Base-by-base conservation (phyloP, 441 rosid species). In the Theobroma grandiflorum region DNA sequence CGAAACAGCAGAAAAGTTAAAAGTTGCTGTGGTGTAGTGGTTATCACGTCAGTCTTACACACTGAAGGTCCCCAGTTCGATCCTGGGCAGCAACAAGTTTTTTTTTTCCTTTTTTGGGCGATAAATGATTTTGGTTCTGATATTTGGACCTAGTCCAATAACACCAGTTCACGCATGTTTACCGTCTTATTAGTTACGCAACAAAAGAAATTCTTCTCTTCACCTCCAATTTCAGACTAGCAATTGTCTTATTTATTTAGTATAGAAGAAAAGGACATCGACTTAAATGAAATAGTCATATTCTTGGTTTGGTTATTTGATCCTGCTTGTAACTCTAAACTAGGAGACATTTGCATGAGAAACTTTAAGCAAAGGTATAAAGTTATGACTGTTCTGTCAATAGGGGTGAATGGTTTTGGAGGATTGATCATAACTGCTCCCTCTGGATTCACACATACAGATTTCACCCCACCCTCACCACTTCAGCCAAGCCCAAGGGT, bases 21-120 rank as follows among this genome's bases (percentile, higher is more conserved):
- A n/a, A n/a, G 88, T 82, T 82, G 81, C 84, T 67, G 81, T 79
- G 85, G 86, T 75, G 82, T 83, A 82, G 88, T 78, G 82, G 85
- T 82, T 79, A 82, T 84, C 82, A 86, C 81, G 83, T 81, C 79
- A 83, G 82, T 81, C 80, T 81, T 85, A 79, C 86, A 79, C 83
- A 74, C 78, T 80, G 75, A 86, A 79, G 82, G 86, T 79, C 83
- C 80, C 85, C 81, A 81, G 82, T 79, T 79, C 80, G 88, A 82
- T 79, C 82, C 85, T 79, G 85, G 81, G 85, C 89, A 78, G 85
- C 82, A 84, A 80, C 89, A 81, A 0, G 0, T 18, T 0, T 20
- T 15, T 61, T 61, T 45, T 4, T 40, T 55, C 11, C 18, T 4
- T 1, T 22, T 4, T 0, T 1, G 37, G 35, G 2, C 6, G 5